Evolutionary conservation across 2,329 filamentous ascomycete species (phyloP).

Genomic region (Penicillium sp.): DNA sequence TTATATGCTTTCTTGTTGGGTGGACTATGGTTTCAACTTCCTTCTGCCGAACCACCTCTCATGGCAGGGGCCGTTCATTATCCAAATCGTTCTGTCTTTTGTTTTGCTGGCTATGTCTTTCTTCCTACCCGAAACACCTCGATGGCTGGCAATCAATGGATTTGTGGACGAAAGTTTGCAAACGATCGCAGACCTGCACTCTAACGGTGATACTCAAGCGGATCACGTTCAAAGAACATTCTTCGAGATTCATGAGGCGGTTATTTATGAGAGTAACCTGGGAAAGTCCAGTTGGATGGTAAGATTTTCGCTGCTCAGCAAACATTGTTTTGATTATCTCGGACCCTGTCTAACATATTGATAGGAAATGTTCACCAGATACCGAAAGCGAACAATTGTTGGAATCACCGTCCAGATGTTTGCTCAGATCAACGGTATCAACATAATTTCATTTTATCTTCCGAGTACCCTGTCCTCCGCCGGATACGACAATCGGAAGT

Average conservation of each 20-base stretch:
- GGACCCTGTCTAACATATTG: background rate
- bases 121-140: constrained; percentile 42
- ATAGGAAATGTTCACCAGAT: constrained; percentile 47
- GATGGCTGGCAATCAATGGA: constrained; percentile 46
- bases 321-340: no score
- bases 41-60: constrained; percentile 35
- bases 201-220: constrained; percentile 37
- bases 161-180: constrained; percentile 43
- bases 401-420: constrained; percentile 47
- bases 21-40: constrained; percentile 43
- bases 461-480: constrained; percentile 39
- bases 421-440: constrained; percentile 46
- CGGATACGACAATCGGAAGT: constrained; percentile 41
- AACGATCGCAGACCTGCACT: constrained; percentile 45
- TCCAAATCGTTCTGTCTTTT: constrained; percentile 37
- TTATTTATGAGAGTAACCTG: constrained; percentile 38
- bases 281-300: constrained; percentile 38
- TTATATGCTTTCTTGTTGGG: constrained; percentile 45
- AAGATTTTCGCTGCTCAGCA: constrained; percentile 3
- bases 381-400: constrained; percentile 46
- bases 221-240: constrained; percentile 40
- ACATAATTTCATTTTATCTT: constrained; percentile 48
- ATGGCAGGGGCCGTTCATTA: constrained; percentile 34
- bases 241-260: constrained; percentile 41
- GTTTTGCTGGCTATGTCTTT: constrained; percentile 39